Evolutionary conservation across 345 rosid genomes (phyloP), one percentile per base, ranked within the genome.

Genomic region (Clausena lansium): DNA sequence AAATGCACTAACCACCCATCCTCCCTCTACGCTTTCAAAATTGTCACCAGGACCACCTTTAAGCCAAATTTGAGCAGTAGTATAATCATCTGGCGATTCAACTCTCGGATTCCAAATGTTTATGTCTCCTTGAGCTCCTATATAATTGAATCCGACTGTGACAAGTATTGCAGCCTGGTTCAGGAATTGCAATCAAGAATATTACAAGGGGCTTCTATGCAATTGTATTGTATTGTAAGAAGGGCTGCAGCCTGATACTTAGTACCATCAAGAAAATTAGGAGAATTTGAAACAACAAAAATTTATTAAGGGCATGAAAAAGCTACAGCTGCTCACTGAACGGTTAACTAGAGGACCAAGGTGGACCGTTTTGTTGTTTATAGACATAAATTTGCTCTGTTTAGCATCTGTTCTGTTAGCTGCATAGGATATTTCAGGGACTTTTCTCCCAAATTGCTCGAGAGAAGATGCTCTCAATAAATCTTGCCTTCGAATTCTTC

Each of bases 91-190:
- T 9, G 41, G 14, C 14, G 63, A 27, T 30, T 82, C 88, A 36
- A 81, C 45, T 0, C 57, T 63, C 19, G 92, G 89, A 35, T 80
- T 86, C 94, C 94, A 87, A 4, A 86, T 36, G 74, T 89, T 91
- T 73, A 91, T 85, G 27, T 85, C 77, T 19, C 81, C 86, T 0
- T 25, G 11, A 13, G 86, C 89, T 55, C 92, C 90, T 7, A 86
- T 13, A 27, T 72, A 87, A 70, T 80, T 85, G 73, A 8, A 76
- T 78, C 85, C 90, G 2, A 73, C 28, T 2, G 85, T 71, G 7
- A 83, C 5, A 45, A 87, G 79, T 9, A 25, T 0, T 30, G 88
- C 86, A 4, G 50, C 68, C 91, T 85, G 81, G 47, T 79, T 64
- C 73, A 71, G 47, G 33, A 78, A 50, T 52, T 54, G 65, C 9